Percentiles rank a stretch among this genome's conserved stretches.
phyloP scores from a whole-genome alignment of 2,329 filamentous ascomycete genomes.

The Canariomyces notabilis region DNA sequence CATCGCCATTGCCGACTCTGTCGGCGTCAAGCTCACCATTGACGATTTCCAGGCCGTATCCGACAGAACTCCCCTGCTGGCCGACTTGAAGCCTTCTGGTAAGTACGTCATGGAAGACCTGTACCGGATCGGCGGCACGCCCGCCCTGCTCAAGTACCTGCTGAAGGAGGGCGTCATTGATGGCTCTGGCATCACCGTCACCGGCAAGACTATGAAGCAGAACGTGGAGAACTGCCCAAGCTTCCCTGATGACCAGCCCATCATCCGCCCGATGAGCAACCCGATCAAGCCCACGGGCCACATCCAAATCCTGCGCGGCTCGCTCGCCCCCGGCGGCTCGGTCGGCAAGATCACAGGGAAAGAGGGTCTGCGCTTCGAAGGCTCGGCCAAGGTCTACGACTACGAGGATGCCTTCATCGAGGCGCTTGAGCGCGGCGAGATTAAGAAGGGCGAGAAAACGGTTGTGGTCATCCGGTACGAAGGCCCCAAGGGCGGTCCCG shows the following conservation, averaged over 20 bases:
- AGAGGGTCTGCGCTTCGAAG: conserved; percentile 77
- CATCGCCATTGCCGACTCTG: conserved; percentile 76
- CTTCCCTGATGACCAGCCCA: conserved; percentile 69
- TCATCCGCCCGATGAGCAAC: conserved; percentile 75
- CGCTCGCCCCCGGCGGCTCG: conserved; percentile 77
- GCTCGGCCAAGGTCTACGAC: conserved; percentile 77
- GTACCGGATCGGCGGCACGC: conserved; percentile 82
- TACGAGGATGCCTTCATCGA: conserved; percentile 76
- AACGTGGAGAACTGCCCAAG: conserved; percentile 73
- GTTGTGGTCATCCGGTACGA: conserved; percentile 91
- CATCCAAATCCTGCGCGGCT: conserved; percentile 81
- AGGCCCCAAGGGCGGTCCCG: conserved; percentile 86
- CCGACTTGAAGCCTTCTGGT: conserved; percentile 78
- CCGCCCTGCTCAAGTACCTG: conserved; percentile 81
- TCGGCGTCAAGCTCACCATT: conserved; percentile 75
- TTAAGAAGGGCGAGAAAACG: conserved; percentile 81
- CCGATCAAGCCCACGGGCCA: conserved; percentile 86
- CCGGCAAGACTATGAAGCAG: conserved; percentile 82
- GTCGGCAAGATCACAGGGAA: conserved; percentile 95
- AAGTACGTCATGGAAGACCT: conserved; percentile 82
- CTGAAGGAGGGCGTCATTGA: conserved; percentile 78
- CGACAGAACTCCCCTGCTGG: conserved; percentile 72
- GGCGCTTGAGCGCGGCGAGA: conserved; percentile 69
- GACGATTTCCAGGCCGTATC: conserved; percentile 83
- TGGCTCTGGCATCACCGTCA: conserved; percentile 76